Percentiles rank a stretch among this genome's conserved stretches.
Conservation (phyloP, 1,284 basidiomycete genomes). For the Mycosarcoma mackinlayi region DNA sequence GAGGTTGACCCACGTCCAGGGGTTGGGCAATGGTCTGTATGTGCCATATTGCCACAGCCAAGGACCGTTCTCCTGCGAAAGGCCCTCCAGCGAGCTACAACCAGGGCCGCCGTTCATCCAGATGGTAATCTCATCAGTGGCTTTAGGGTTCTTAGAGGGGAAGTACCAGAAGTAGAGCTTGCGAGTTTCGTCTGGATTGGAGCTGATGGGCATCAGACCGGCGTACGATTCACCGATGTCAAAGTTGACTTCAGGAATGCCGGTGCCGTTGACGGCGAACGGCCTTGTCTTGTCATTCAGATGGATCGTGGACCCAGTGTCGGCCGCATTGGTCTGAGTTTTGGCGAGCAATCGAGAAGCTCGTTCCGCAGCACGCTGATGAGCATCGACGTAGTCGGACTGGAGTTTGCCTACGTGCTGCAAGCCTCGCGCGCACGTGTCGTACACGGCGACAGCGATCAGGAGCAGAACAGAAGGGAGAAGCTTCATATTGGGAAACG, state of each 20-base stretch:
- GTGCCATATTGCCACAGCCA: constrained; percentile 76
- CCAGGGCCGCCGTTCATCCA: constrained; percentile 73
- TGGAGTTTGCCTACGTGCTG: constrained; percentile 42
- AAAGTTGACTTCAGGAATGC: constrained; percentile 54
- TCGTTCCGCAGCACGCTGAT: constrained; percentile 27
- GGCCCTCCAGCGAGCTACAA: constrained; percentile 81
- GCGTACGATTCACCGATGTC: constrained; percentile 55
- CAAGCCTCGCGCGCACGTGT: constrained; percentile 34
- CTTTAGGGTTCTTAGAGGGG: constrained; percentile 79
- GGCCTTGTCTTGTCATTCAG: constrained; percentile 35
- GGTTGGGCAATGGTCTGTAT: constrained; percentile 76
- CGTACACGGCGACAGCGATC: constrained; percentile 24
- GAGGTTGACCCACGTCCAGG: constrained; percentile 83
- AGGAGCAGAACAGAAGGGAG: constrained; percentile 24
- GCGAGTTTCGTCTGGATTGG: constrained; percentile 25
- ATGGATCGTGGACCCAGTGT: constrained; percentile 19
- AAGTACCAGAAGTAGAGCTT: constrained; percentile 88
- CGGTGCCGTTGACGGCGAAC: constrained; percentile 37
- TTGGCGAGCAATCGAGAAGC: constrained; percentile 14
- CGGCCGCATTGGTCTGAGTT: constrained; percentile 17
- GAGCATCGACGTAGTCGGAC: constrained; percentile 27
- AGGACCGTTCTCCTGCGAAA: constrained; percentile 84
- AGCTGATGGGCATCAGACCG: constrained; percentile 53
- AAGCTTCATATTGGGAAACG: constrained; percentile 41
- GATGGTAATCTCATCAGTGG: constrained; percentile 79